Evolutionary conservation across 148 eudicot species (phyloP).

Genomic region (Silene latifolia): DNA sequence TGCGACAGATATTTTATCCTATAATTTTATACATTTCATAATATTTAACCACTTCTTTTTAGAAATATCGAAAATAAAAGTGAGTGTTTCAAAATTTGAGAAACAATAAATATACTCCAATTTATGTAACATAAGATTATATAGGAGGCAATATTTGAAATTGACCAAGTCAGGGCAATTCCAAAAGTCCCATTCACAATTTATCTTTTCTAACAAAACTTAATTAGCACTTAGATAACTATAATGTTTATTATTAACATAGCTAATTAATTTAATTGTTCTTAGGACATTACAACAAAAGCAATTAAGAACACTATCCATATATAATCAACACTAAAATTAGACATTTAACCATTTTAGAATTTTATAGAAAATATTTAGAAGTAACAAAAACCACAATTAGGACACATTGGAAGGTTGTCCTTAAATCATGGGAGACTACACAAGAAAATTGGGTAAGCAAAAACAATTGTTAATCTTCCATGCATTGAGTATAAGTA

Average conservation of each 20-base stretch:
- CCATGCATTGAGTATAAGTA: slow-evolving; percentile 17
- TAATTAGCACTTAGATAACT: too few relatives aligned
- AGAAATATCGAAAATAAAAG: too few relatives aligned
- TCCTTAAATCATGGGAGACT: slow-evolving; percentile 23
- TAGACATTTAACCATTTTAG: slow-evolving; percentile 14
- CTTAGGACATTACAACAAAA: not conserved
- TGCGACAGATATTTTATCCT: too few relatives aligned
- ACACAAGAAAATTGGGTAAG: not conserved
- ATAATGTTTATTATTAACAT: not conserved
- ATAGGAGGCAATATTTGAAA: too few relatives aligned
- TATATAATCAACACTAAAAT: not conserved
- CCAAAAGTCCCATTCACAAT: not conserved
- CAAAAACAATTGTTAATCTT: not conserved
- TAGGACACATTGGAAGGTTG: slow-evolving; percentile 29
- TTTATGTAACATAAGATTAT: too few relatives aligned
- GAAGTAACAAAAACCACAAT: not conserved
- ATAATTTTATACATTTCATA: too few relatives aligned
- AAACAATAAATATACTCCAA: too few relatives aligned
- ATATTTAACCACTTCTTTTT: too few relatives aligned
- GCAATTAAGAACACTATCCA: not conserved
- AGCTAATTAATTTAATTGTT: not conserved
- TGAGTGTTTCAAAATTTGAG: too few relatives aligned
- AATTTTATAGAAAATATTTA: not conserved
- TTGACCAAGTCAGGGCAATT: not conserved
- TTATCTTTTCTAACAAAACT: not conserved